Evolutionary conservation across 1,139 yeast genomes (phyloP).

Genomic region (Scheffersomyces titani): DNA sequence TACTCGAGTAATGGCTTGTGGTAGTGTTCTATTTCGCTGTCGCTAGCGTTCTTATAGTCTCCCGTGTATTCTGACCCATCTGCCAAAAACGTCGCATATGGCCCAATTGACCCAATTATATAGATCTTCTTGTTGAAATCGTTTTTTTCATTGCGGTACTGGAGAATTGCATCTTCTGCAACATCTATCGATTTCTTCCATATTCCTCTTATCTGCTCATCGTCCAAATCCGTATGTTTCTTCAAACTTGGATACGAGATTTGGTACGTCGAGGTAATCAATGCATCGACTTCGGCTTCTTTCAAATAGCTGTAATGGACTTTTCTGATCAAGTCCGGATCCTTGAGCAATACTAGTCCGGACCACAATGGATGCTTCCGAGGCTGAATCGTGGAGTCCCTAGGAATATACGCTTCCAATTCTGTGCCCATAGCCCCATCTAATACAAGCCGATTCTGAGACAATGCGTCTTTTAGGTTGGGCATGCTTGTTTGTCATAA

Average conservation of each 20-base stretch:
- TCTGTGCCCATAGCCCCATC: constrained; percentile 21
- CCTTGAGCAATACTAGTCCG: constrained; percentile 50
- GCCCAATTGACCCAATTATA: constrained; percentile 68
- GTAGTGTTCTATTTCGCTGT: constrained; percentile 37
- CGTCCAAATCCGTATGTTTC: constrained; percentile 28
- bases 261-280: constrained; percentile 66
- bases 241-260: constrained; percentile 45
- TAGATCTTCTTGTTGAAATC: constrained; percentile 9
- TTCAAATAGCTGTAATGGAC: constrained; percentile 53
- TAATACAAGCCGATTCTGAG: constrained; percentile 9
- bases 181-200: constrained; percentile 36
- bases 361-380: constrained; percentile 58
- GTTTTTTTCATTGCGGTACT: constrained; percentile 2
- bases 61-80: constrained; percentile 75
- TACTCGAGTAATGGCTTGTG: constrained; percentile 51
- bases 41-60: constrained; percentile 40
- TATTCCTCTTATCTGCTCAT: constrained; percentile 23
- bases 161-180: constrained; percentile 28
- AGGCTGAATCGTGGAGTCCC: constrained; percentile 15
- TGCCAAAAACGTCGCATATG: constrained; percentile 67
- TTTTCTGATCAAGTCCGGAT: constrained; percentile 46
- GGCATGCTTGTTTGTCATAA: not conserved
- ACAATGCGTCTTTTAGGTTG: not conserved
- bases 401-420: constrained; percentile 14
- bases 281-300: constrained; percentile 54